Percentiles rank a stretch among this genome's conserved stretches.
Evolutionary conservation across 768 basidiomycete species (phyloP).

Genomic region (Butyriboletus loyo): DNA sequence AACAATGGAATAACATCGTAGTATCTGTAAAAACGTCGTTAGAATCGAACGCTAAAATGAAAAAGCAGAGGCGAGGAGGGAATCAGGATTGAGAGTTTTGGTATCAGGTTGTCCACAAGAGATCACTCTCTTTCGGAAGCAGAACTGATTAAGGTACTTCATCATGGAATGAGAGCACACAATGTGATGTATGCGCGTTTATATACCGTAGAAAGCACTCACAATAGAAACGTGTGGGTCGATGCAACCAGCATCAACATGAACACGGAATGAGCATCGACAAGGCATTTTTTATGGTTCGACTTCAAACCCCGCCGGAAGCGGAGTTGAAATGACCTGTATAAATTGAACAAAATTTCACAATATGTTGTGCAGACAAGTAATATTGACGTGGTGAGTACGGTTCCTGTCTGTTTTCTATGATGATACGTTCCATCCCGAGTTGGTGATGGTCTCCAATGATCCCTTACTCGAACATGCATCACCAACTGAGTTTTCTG

Average conservation of each 20-base stretch:
- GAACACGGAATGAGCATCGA: background rate
- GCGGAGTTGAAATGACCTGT: slow-evolving; percentile 10
- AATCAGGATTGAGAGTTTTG: slow-evolving; percentile 51
- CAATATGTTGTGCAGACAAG: too few species aligned
- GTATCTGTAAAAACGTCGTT: slow-evolving; percentile 1
- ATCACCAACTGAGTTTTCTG: slow-evolving; percentile 49
- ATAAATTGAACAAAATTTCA: background rate
- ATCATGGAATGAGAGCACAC: slow-evolving; percentile 35
- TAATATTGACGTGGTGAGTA: slow-evolving; percentile 34
- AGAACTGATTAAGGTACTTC: slow-evolving; percentile 65
- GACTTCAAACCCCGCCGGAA: slow-evolving; percentile 30
- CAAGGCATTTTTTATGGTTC: background rate
- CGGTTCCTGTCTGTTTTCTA: slow-evolving; percentile 20
- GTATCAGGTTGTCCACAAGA: slow-evolving; percentile 68
- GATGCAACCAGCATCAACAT: background rate
- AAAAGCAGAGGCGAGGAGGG: background rate
- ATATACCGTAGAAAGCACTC: slow-evolving; percentile 10
- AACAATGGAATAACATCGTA: background rate
- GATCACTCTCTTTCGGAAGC: slow-evolving; percentile 77
- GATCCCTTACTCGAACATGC: slow-evolving; percentile 79
- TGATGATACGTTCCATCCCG: slow-evolving; percentile 74
- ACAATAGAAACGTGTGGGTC: slow-evolving; percentile 1
- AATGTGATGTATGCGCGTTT: background rate
- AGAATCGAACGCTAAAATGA: background rate
- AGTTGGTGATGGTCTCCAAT: slow-evolving; percentile 68